A percentile compares a stretch with the other conserved stretches of the same genome.
phyloP scores from a whole-genome alignment of 805 yeast species.

The Monosporozyma solicola region DNA sequence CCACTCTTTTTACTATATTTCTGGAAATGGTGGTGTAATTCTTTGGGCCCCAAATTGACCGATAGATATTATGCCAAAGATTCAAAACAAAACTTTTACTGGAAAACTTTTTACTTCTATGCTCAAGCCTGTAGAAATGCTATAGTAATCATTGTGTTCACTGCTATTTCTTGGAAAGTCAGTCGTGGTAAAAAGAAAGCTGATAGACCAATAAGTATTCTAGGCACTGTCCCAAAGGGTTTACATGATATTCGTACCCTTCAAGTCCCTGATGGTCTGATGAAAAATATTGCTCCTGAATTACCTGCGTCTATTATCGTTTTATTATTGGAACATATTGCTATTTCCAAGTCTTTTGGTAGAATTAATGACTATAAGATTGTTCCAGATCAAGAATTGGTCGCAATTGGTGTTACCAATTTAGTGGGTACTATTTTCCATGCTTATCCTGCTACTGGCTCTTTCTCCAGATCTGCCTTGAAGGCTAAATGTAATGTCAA shows the following conservation, averaged over 20 bases:
- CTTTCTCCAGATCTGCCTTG: constrained; percentile 88
- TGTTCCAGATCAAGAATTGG: constrained; percentile 85
- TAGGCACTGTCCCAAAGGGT: constrained; percentile 80
- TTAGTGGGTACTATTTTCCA: constrained; percentile 84
- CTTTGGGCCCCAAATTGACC: constrained; percentile 47
- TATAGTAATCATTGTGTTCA: constrained; percentile 68
- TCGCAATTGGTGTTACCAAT: constrained; percentile 90
- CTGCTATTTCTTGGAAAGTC: constrained; percentile 73
- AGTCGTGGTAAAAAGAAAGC: constrained; percentile 42
- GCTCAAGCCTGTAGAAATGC: constrained; percentile 72
- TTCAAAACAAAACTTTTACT: constrained; percentile 11
- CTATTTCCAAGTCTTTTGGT: constrained; percentile 89
- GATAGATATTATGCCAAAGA: constrained; percentile 37
- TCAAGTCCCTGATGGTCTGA: constrained; percentile 51
- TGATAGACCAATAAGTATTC: constrained; percentile 39
- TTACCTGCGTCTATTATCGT: constrained; percentile 81
- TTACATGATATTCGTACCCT: constrained; percentile 67
- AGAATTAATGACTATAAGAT: constrained; percentile 85
- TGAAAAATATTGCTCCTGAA: constrained; percentile 57
- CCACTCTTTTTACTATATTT: constrained; percentile 60
- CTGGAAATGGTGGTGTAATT: constrained; percentile 58
- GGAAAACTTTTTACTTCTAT: constrained; percentile 51
- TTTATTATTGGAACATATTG: constrained; percentile 81
- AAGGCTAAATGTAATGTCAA: constrained; percentile 93
- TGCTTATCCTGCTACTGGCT: constrained; percentile 95